Conservation (phyloP, 768 basidiomycete species). For the Suillus variegatus region DNA sequence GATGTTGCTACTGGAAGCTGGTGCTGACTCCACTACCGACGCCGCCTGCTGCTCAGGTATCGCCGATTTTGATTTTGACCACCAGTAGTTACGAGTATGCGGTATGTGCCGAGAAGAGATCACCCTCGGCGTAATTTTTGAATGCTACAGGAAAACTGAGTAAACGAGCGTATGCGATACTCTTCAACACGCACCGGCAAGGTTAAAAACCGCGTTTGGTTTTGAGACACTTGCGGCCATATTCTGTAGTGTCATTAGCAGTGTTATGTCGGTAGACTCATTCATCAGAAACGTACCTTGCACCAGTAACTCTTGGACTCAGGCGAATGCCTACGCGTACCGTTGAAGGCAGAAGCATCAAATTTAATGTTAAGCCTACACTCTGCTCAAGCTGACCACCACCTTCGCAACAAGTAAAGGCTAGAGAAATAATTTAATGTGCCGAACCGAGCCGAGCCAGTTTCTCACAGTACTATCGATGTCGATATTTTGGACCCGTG, state of each 20-base stretch:
- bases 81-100: constrained; percentile 32
- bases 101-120: constrained; percentile 14
- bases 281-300: constrained; percentile 19
- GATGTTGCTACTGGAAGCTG: not conserved
- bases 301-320: constrained; percentile 21
- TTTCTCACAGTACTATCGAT: constrained; percentile 7
- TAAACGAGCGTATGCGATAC: not conserved
- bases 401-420: not conserved
- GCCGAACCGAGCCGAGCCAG: constrained; percentile 17
- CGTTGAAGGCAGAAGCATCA: constrained; percentile 23
- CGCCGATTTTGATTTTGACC: constrained; percentile 31
- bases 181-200: constrained; percentile 22
- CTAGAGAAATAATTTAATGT: not conserved
- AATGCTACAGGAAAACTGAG: constrained; percentile 13
- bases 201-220: constrained; percentile 13
- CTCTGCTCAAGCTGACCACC: constrained; percentile 1
- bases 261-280: not conserved
- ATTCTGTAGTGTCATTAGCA: constrained; percentile 22
- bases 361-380: not conserved
- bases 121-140: constrained; percentile 10
- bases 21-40: constrained; percentile 10
- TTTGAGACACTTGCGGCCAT: constrained; percentile 13
- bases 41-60: not conserved
- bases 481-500: not conserved
- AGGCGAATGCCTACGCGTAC: constrained; percentile 24